phyloP scores from a whole-genome alignment of 768 basidiomycete genomes.

The Trichaptum fuscoviolaceum region DNA sequence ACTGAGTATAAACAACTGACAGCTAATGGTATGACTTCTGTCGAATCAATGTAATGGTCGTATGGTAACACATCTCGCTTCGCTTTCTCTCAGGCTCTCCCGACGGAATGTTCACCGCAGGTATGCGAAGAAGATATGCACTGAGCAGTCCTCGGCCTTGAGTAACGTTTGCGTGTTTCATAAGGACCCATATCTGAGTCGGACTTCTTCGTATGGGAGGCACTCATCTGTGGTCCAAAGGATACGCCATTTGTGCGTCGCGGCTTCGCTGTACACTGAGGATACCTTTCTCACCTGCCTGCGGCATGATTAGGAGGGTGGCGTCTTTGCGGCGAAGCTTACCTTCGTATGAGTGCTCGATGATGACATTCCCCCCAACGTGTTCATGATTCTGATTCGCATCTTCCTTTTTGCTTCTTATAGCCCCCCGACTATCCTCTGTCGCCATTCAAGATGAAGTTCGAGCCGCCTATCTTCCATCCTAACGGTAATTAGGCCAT shows the following conservation, averaged over 20 bases:
- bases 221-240: conserved; percentile 88
- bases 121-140: conserved; percentile 29
- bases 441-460: conserved; percentile 99
- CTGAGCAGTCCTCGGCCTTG: neutral
- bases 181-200: conserved; percentile 84
- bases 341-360: conserved; percentile 66
- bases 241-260: conserved; percentile 85
- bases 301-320: conserved; percentile 66
- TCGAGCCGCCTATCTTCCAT: conserved; percentile 95
- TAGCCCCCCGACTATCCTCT: conserved; percentile 93
- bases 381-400: conserved; percentile 11
- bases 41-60: conserved; percentile 5
- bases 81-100: conserved; percentile 54
- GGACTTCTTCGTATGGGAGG: conserved; percentile 96
- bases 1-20: conserved; percentile 88
- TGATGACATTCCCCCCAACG: conserved; percentile 8
- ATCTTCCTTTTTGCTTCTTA: conserved; percentile 5
- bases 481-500: conserved; percentile 74
- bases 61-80: conserved; percentile 4
- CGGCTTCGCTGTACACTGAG: neutral
- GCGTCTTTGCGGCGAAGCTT: conserved; percentile 87
- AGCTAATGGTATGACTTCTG: conserved; percentile 50
- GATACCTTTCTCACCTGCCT: conserved; percentile 4
- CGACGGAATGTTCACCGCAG: conserved; percentile 96
- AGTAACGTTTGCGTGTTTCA: neutral